Evolutionary conservation across 257 asterid species (phyloP).

Genomic region (Nicotiana tabacum): DNA sequence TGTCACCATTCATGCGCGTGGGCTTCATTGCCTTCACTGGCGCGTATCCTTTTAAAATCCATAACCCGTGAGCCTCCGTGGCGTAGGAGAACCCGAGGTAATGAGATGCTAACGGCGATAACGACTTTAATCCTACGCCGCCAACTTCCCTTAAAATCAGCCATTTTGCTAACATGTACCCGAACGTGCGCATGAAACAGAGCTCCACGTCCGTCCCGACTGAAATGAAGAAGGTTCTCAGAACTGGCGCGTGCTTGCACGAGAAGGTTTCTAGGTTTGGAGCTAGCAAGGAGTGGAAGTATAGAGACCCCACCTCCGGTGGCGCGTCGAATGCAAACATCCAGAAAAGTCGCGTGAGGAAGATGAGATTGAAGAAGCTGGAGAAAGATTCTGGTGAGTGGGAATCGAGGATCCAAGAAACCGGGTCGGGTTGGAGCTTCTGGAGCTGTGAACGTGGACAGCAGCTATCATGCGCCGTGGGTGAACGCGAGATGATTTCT

Average conservation of each 20-base stretch:
- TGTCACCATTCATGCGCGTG: constrained; percentile 23
- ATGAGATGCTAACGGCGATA: constrained; percentile 29
- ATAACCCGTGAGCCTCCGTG: constrained; percentile 68
- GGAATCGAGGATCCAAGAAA: constrained; percentile 68
- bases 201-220: constrained; percentile 78
- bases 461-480: constrained; percentile 56
- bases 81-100: constrained; percentile 63
- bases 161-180: constrained; percentile 75
- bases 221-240: constrained; percentile 56
- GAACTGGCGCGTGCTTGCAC: constrained; percentile 49
- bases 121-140: constrained; percentile 32
- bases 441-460: constrained; percentile 71
- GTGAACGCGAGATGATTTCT: constrained; percentile 62
- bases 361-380: constrained; percentile 55
- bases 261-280: constrained; percentile 62
- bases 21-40: constrained; percentile 65
- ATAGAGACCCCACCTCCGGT: constrained; percentile 56
- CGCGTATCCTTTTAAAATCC: constrained; percentile 68
- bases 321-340: constrained; percentile 61
- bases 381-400: constrained; percentile 86
- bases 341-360: constrained; percentile 79
- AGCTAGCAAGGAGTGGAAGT: constrained; percentile 51
- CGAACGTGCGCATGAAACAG: constrained; percentile 66
- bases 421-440: constrained; percentile 51
- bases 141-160: constrained; percentile 53